Base-by-base conservation (phyloP, 1,284 basidiomycete species). In the Cystobasidiaceae sp. region DNA sequence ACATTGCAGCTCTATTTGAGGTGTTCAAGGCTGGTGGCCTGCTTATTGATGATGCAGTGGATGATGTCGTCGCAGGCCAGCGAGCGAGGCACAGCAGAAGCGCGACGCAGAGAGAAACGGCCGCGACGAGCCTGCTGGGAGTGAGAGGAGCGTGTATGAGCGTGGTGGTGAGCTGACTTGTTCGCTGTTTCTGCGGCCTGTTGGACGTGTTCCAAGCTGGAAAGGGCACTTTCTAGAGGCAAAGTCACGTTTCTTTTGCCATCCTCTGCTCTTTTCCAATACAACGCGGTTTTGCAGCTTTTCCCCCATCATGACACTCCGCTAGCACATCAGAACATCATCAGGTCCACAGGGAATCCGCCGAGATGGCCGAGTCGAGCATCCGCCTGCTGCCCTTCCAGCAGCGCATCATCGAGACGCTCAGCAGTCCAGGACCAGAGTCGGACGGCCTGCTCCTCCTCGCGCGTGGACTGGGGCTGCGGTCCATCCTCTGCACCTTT, bases 401-500 rank as follows among this genome's bases (percentile, higher is more conserved):
- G 44, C 67, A 65, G 19, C 44, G 59, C 30, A 46, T 73, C 44
- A 54, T 73, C 21, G 44, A 64, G 45, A 51, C 63, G 52, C 50
- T 67, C 30, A 56, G 55, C 19, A 46, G 33, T n/a, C 55, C 63
- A 33, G 46, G 43, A 23, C 63, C 54, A 11, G 49, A 66, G 7
- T 58, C 63, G 8, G 70, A 74, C 46, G 90, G 93, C 69, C 80
- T 97, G 8, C 78, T 96, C 41, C 79, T 97, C 48, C 79, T 97
- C 25, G 92, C 90, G 0, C 86, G 92, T 28, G 92, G 93, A 0
- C 82, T 96, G 2, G 93, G 93, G 0, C 78, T 96, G 57, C 83
- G 91, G 15, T 82, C 85, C 70, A 82, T 93, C 60, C 77, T 93
- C 54, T 60, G 57, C 39, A 52, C 45, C 30, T 56, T 66, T 32